Evolutionary conservation across 2,329 filamentous ascomycete species (phyloP).

Genomic region (Verticillium klebahnii): DNA sequence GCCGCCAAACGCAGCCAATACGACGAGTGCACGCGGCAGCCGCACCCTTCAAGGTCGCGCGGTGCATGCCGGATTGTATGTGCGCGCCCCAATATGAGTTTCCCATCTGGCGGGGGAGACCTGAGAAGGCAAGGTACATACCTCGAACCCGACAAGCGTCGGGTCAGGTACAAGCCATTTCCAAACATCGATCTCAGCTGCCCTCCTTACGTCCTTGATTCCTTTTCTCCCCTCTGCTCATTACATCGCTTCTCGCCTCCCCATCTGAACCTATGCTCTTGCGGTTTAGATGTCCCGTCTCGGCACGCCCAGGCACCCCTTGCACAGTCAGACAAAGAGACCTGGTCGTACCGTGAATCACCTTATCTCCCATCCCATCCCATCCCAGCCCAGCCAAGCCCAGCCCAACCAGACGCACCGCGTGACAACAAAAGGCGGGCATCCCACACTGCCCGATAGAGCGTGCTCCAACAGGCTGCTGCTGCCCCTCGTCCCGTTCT

Average conservation of each 20-base stretch:
- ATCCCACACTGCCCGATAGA: background rate
- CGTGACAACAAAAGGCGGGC: background rate
- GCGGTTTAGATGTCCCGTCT: background rate
- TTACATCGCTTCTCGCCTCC: background rate
- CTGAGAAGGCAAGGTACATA: background rate
- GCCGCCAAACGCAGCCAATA: background rate
- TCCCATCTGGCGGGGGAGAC: too few species aligned
- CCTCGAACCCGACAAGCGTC: background rate
- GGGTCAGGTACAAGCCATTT: conserved; percentile 3
- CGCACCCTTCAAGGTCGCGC: background rate
- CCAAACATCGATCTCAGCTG: too few species aligned
- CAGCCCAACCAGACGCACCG: background rate
- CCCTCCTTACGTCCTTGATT: too few species aligned
- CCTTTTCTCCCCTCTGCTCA: too few species aligned
- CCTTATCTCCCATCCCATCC: background rate
- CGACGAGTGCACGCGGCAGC: background rate
- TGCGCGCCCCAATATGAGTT: background rate
- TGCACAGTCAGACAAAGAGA: background rate
- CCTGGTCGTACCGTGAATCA: background rate
- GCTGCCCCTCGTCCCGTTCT: background rate
- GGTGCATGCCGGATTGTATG: background rate
- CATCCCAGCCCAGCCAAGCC: background rate
- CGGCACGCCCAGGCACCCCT: background rate
- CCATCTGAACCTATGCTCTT: background rate
- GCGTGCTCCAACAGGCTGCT: background rate